phyloP scores from a whole-genome alignment of 768 basidiomycete species.

The Leccinum longicurvipes region DNA sequence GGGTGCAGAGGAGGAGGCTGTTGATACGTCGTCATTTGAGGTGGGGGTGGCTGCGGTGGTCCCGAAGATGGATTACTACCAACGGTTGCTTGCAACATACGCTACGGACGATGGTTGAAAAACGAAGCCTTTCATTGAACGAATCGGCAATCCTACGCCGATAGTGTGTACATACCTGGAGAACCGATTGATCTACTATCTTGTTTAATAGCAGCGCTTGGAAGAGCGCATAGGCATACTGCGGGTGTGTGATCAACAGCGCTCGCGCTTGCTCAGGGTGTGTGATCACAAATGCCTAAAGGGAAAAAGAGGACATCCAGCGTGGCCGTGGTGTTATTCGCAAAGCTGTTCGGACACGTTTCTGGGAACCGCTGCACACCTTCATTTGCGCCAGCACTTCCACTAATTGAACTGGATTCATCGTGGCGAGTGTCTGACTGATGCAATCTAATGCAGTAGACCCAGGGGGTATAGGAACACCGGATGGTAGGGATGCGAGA shows the following conservation, averaged over 20 bases:
- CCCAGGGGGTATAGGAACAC: conserved; percentile 70
- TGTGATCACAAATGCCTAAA: conserved; percentile 85
- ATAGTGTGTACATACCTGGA: conserved; percentile 53
- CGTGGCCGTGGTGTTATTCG: conserved; percentile 15
- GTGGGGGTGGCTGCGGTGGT: conserved; percentile 30
- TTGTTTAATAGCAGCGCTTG: conserved; percentile 91
- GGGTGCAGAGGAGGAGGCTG: conserved; percentile 27
- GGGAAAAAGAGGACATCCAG: conserved; percentile 29
- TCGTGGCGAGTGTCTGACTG: conserved; percentile 77
- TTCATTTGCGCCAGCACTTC: conserved; percentile 99
- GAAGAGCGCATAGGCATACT: conserved; percentile 94
- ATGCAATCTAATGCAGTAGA: conserved; percentile 76
- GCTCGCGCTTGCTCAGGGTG: conserved; percentile 86
- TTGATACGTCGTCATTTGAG: conserved; percentile 30
- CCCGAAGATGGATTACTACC: conserved; percentile 26
- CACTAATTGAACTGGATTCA: conserved; percentile 80
- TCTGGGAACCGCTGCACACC: conserved; percentile 47
- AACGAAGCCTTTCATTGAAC: background rate
- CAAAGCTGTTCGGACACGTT: conserved; percentile 19
- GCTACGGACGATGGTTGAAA: conserved; percentile 28
- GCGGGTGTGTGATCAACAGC: conserved; percentile 80
- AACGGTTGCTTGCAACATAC: conserved; percentile 50
- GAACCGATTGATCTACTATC: conserved; percentile 83
- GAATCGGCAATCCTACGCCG: conserved; percentile 8
- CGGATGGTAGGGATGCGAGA: conserved; percentile 67